phyloP scores from a whole-genome alignment of 352 stramenopile species.

The Paralagenidium karlingii region DNA sequence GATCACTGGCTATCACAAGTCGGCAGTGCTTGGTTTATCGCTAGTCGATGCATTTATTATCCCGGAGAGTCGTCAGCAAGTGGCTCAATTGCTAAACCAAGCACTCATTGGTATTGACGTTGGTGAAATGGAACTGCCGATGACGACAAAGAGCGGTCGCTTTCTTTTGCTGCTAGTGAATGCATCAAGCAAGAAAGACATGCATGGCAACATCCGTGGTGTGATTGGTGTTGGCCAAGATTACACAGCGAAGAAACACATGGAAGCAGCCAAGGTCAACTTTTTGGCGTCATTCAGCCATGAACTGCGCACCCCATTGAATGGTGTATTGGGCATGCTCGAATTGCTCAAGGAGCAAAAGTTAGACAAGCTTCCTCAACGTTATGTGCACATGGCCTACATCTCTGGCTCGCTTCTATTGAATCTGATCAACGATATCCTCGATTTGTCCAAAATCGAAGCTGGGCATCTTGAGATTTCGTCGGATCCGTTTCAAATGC shows the following conservation, averaged over 20 bases:
- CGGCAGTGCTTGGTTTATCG: conserved; percentile 29
- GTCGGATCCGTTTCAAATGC: conserved; percentile 61
- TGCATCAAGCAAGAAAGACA: conserved; percentile 67
- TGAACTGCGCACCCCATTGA: conserved; percentile 55
- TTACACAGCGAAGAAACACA: conserved; percentile 71
- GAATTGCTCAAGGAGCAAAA: conserved; percentile 54
- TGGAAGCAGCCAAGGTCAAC: conserved; percentile 52
- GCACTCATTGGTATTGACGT: conserved; percentile 57
- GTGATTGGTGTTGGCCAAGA: conserved; percentile 84
- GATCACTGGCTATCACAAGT: conserved; percentile 58
- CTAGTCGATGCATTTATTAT: conserved; percentile 57
- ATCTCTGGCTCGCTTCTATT: conserved; percentile 50
- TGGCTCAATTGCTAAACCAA: conserved; percentile 43
- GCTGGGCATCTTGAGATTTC: conserved; percentile 77
- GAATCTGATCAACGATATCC: conserved; percentile 77
- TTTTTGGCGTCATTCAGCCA: conserved; percentile 61
- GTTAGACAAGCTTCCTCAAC: conserved; percentile 37
- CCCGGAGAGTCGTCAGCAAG: conserved; percentile 27
- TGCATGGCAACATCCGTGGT: conserved; percentile 78
- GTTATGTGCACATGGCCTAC: conserved; percentile 60
- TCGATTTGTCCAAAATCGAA: conserved; percentile 86
- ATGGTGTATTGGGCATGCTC: conserved; percentile 67
- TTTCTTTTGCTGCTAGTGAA: conserved; percentile 46
- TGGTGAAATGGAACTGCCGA: conserved; percentile 54
- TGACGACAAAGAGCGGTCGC: conserved; percentile 29